These are phyloP conservation scores for Limtongia smithiae DNA, from an alignment of 805 yeast species.

Conservation along the genomic window DNA sequence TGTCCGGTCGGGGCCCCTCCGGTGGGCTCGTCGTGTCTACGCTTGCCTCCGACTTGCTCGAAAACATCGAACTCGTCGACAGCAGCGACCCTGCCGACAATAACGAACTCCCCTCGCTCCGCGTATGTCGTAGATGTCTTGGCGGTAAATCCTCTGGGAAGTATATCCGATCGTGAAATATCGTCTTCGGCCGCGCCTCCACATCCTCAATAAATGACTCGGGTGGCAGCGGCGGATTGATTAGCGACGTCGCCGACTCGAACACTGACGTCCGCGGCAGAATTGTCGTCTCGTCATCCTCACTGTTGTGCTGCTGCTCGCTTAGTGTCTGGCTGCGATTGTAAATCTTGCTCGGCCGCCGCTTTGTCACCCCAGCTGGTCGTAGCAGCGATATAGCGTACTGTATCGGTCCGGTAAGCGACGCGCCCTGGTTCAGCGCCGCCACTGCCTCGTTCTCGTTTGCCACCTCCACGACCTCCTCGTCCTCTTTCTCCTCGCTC, in stretches of 20 bases:
- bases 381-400: conserved; percentile 34
- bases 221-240: conserved; percentile 79
- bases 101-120: too few species aligned
- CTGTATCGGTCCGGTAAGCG: conserved; percentile 18
- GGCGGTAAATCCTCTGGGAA: conserved; percentile 60
- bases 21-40: not conserved
- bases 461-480: conserved; percentile 18
- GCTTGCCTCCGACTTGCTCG: too few species aligned
- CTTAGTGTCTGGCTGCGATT: conserved; percentile 31
- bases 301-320: not conserved
- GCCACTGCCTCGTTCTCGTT: too few species aligned
- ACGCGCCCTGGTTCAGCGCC: too few species aligned
- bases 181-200: conserved; percentile 54
- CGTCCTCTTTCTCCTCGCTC: not conserved
- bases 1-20: conserved; percentile 1
- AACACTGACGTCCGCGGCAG: conserved; percentile 71
- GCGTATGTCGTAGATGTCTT: not conserved
- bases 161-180: conserved; percentile 80
- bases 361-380: conserved; percentile 32
- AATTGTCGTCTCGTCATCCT: conserved; percentile 23
- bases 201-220: conserved; percentile 67
- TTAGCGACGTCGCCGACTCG: conserved; percentile 70
- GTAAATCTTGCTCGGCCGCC: conserved; percentile 33
- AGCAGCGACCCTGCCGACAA: too few species aligned
- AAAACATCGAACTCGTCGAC: too few species aligned